Percentiles rank a stretch among this genome's conserved stretches.
These are phyloP conservation scores for Hypholoma fasciculare DNA, from an alignment of 768 basidiomycete genomes.

Conservation along the genomic window DNA sequence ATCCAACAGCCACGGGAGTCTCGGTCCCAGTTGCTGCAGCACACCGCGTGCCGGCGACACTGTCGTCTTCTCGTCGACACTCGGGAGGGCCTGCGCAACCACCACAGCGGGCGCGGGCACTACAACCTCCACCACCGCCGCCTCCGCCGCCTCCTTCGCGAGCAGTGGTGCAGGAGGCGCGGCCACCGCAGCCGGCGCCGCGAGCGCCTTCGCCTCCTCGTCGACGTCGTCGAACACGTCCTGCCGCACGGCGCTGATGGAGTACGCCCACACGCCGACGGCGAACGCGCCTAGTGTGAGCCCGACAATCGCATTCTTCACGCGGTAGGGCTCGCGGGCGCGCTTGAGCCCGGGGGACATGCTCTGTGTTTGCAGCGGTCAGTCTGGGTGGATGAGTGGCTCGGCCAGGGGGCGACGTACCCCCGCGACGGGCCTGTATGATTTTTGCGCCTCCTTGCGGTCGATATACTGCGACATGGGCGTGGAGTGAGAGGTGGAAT, in stretches of 20 bases:
- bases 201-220: constrained; percentile 68
- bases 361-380: constrained; percentile 38
- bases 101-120: background rate
- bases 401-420: constrained; percentile 27
- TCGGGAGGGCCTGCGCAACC: constrained; percentile 6
- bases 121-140: background rate
- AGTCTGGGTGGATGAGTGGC: background rate
- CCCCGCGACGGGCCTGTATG: constrained; percentile 54
- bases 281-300: constrained; percentile 69
- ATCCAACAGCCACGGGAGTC: constrained; percentile 55
- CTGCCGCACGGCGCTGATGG: constrained; percentile 91
- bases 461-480: constrained; percentile 42
- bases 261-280: constrained; percentile 86
- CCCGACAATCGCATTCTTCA: constrained; percentile 81
- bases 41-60: constrained; percentile 9
- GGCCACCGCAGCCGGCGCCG: constrained; percentile 13
- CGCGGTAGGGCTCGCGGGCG: constrained; percentile 81
- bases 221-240: constrained; percentile 90
- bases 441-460: constrained; percentile 39
- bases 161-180: background rate
- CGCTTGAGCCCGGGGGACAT: constrained; percentile 89
- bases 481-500: background rate
- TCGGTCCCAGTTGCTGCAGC: constrained; percentile 40
- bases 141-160: background rate
- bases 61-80: background rate